Evolutionary conservation across 2,329 filamentous ascomycete species (phyloP).

Genomic region (Venturia oleaginea): DNA sequence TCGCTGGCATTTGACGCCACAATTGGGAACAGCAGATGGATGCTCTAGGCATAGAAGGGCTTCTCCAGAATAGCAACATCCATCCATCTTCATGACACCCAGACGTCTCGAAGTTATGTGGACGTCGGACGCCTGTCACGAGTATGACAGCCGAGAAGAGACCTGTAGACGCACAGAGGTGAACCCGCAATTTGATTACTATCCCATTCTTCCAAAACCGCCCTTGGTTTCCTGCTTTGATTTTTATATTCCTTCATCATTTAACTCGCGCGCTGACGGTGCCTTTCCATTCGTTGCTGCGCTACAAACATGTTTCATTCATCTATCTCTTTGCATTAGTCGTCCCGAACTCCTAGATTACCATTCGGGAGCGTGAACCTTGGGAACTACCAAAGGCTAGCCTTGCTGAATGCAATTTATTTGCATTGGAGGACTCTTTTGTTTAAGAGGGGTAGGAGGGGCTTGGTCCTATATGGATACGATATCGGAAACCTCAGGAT

Average conservation of each 20-base stretch:
- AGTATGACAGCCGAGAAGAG: neutral
- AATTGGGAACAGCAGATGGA: neutral
- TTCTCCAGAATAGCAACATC: neutral
- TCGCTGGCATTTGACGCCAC: neutral
- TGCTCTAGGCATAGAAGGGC: neutral
- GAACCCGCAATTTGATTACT: neutral
- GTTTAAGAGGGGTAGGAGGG: neutral
- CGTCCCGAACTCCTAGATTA: neutral
- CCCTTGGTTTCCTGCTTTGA: neutral
- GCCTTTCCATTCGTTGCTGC: neutral
- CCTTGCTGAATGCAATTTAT: neutral
- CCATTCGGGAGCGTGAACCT: neutral
- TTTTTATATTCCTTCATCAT: neutral
- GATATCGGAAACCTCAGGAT: neutral
- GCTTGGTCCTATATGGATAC: neutral
- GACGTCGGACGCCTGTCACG: neutral
- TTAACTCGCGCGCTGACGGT: neutral
- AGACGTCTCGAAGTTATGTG: neutral
- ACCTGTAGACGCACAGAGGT: neutral
- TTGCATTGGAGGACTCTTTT: constrained; percentile 1
- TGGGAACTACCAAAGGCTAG: neutral
- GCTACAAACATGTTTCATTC: neutral
- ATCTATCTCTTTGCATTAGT: neutral
- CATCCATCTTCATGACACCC: neutral
- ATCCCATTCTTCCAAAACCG: constrained; percentile 5